Percentiles rank a stretch among this genome's conserved stretches.
Evolutionary conservation across 345 rosid genomes (phyloP).

Genomic region (Gynandropsis gynandra): DNA sequence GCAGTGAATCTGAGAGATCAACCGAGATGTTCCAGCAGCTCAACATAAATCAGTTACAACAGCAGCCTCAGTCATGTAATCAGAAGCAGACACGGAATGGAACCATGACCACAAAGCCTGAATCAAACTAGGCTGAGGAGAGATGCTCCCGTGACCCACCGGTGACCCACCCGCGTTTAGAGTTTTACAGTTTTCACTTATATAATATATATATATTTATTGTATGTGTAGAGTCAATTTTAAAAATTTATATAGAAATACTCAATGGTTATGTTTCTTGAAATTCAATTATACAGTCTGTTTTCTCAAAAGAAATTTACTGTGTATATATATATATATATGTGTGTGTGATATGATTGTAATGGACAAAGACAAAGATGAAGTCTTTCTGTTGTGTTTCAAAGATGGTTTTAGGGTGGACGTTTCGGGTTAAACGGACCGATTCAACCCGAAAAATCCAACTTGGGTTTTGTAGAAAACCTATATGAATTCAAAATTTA

Average conservation of each 20-base stretch:
- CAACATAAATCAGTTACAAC: conserved; percentile 25
- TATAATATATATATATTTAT: conserved; percentile 10
- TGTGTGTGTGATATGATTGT: too few relatives aligned
- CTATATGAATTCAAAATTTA: too few relatives aligned
- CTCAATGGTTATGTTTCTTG: conserved; percentile 17
- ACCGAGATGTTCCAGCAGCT: conserved; percentile 32
- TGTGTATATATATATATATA: too few relatives aligned
- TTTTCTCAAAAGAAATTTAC: conserved; percentile 11
- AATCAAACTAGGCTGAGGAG: conserved; percentile 40
- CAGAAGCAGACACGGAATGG: conserved; percentile 40
- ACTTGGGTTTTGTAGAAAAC: too few relatives aligned
- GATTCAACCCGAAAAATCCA: too few relatives aligned
- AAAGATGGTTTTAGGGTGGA: too few relatives aligned
- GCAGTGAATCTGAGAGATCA: conserved; percentile 23
- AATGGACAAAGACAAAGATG: too few relatives aligned
- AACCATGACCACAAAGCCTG: conserved; percentile 38
- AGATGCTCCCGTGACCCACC: conserved; percentile 13
- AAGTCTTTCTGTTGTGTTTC: too few relatives aligned
- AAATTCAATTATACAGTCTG: conserved; percentile 13
- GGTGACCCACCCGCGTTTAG: conserved; percentile 14
- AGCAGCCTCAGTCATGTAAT: conserved; percentile 22
- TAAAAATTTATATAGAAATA: conserved; percentile 18
- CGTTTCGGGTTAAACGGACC: too few relatives aligned
- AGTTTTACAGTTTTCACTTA: conserved; percentile 13
- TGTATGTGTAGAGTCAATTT: conserved; percentile 24